Evolutionary conservation across 1,284 basidiomycete species (phyloP), one percentile per base, ranked within the genome.

Genomic region (Pyrrhoderma lamaoense): DNA sequence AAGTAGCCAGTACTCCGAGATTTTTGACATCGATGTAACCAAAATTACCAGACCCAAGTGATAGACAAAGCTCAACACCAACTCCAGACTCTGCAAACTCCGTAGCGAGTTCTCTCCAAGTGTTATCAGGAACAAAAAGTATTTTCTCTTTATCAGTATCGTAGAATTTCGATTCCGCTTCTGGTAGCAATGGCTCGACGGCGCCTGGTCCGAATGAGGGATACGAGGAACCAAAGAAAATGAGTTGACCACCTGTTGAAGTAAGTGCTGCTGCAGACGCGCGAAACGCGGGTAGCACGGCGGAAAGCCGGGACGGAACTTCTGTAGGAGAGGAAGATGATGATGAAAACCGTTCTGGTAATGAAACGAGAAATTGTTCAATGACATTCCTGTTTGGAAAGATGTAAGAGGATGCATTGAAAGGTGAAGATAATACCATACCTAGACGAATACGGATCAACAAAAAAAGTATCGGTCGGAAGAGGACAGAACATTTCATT

Each of bases 401-500:
- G 23, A n/a, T 8, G n/a, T 38, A 21, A 27, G 19, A 38, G 5
- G 9, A 21, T 8, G 4, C 8, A 37, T 19, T 11, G 22, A 40
- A 40, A 38, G 8, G 22, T 44, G 16, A 40, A 22, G 46, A 47
- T 1, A 22, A 42, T 11, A 42, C 37, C 61, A 54, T 59, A 89
- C 86, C 80, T 75, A 40, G 82, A 85, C 53, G 84, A 77, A 54
- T 66, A 63, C 1, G 92, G 86, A 58, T 93, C 80, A 5, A 88
- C 93, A 54, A 98, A 87, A 42, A 96, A 73, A 1, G 45, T 38
- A 9, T 86, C 87, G 9, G 76, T 71, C 34, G 73, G 75, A 34
- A 94, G 68, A 0, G 96, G 96, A 2, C 91, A 69, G 65, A 95
- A 99, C 23, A 93, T 84, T 59, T 99, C 96, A 21, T 94, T 74